phyloP scores from a whole-genome alignment of 2,329 filamentous ascomycete genomes.

The Alternaria consortialis region DNA sequence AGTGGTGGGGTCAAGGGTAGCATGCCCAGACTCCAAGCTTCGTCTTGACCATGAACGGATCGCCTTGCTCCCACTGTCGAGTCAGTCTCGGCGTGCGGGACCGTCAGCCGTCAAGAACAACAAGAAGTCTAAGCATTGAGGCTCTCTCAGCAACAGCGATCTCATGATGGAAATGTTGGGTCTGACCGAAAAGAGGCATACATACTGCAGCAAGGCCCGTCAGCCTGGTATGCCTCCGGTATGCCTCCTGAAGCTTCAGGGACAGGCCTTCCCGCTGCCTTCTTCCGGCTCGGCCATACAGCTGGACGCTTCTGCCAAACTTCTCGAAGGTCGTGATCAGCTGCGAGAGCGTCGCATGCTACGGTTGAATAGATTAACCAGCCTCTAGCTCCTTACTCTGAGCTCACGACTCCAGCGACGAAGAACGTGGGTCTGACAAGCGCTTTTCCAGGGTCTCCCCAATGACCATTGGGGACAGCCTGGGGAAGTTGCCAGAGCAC shows the following conservation, averaged over 20 bases:
- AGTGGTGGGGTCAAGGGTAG: constrained; percentile 21
- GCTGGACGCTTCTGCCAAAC: constrained; percentile 11
- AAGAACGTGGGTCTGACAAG: constrained; percentile 13
- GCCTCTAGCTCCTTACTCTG: constrained; percentile 25
- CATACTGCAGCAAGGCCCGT: constrained; percentile 9
- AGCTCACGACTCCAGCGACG: constrained; percentile 18
- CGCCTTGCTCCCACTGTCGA: constrained; percentile 6
- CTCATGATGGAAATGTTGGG: constrained; percentile 6
- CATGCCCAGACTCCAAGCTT: constrained; percentile 14
- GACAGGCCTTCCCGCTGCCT: constrained; percentile 10
- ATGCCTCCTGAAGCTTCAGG: constrained; percentile 8
- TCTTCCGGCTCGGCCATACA: constrained; percentile 2
- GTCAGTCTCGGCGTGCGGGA: constrained; percentile 19
- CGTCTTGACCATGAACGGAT: constrained; percentile 14
- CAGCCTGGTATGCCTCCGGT: constrained; percentile 11
- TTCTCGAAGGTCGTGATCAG: constrained; percentile 22
- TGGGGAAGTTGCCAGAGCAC: not conserved
- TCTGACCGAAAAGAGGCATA: constrained; percentile 3
- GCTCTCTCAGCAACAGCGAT: constrained; percentile 5
- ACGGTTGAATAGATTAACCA: constrained; percentile 32
- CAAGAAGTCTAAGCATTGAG: constrained; percentile 11
- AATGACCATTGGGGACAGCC: constrained; percentile 4
- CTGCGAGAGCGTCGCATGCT: constrained; percentile 12
- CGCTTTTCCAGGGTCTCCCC: constrained; percentile 5
- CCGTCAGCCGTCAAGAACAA: constrained; percentile 13